A percentile compares a stretch with the other conserved stretches of the same genome.
phyloP scores from a whole-genome alignment of 2,329 filamentous ascomycete genomes.

The Emydomyces testavorans region DNA sequence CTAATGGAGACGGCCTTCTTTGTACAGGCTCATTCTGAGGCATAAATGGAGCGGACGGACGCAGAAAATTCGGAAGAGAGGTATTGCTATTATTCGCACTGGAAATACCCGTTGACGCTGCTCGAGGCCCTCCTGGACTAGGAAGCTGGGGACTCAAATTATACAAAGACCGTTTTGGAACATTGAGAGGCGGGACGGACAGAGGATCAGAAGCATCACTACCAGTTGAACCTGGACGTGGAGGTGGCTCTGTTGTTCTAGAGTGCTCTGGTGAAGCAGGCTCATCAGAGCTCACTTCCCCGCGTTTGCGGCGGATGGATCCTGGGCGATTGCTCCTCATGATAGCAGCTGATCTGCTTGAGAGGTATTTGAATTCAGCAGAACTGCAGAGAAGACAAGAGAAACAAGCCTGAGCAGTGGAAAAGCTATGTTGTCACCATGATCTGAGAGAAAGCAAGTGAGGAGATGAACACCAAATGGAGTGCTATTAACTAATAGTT shows the following conservation, averaged over 20 bases:
- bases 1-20: constrained; percentile 30
- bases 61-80: constrained; percentile 26
- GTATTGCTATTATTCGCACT: constrained; percentile 27
- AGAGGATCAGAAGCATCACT: constrained; percentile 37
- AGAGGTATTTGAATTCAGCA: neutral
- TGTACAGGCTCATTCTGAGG: constrained; percentile 28
- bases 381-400: neutral
- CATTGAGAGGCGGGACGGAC: constrained; percentile 35
- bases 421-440: neutral
- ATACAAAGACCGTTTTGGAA: constrained; percentile 31
- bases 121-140: constrained; percentile 23
- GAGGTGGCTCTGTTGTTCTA: constrained; percentile 22
- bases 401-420: neutral
- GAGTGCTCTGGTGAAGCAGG: constrained; percentile 16
- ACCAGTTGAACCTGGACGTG: constrained; percentile 34
- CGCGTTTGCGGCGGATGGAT: constrained; percentile 13
- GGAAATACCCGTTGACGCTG: constrained; percentile 20
- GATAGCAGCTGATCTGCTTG: neutral
- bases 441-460: neutral
- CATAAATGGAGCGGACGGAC: constrained; percentile 30
- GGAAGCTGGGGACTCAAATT: constrained; percentile 22
- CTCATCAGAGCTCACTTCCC: constrained; percentile 17
- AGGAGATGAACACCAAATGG: too few species aligned
- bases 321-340: constrained; percentile 10
- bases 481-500: too few species aligned